Percentiles rank a stretch among this genome's conserved stretches.
These are phyloP conservation scores for Dothistroma septosporum DNA, from an alignment of 2,329 filamentous ascomycete genomes.

Conservation along the genomic window DNA sequence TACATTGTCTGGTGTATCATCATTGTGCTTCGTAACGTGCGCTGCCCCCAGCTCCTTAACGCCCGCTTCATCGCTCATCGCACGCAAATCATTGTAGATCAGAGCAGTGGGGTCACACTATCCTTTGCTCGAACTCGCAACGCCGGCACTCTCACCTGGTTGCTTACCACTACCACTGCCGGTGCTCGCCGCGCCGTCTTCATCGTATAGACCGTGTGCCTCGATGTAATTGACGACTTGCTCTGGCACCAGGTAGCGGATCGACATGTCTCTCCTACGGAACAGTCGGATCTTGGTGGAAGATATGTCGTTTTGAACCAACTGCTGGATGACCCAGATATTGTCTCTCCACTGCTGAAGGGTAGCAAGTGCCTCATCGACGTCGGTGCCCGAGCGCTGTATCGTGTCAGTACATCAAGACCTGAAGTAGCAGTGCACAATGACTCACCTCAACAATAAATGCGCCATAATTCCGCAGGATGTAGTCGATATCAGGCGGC, in stretches of 20 bases:
- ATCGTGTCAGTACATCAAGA: conserved; percentile 57
- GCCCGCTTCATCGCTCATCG: not conserved
- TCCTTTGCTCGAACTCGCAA: conserved; percentile 12
- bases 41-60: not conserved
- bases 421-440: not conserved
- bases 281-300: conserved; percentile 80
- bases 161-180: conserved; percentile 30
- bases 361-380: conserved; percentile 79
- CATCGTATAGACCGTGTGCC: conserved; percentile 36
- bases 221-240: conserved; percentile 60
- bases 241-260: conserved; percentile 70
- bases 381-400: conserved; percentile 80
- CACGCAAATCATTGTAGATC: not conserved
- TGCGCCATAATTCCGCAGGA: conserved; percentile 75
- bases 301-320: conserved; percentile 81
- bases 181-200: conserved; percentile 32
- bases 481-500: conserved; percentile 78
- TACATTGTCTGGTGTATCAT: not conserved
- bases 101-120: not conserved
- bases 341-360: conserved; percentile 80
- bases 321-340: conserved; percentile 80
- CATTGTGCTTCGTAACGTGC: not conserved
- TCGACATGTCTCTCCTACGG: conserved; percentile 73
- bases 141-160: conserved; percentile 32
- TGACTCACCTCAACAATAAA: conserved; percentile 61